phyloP scores from a whole-genome alignment of 139 green algal species.

The Chlamydomonas eustigma region DNA sequence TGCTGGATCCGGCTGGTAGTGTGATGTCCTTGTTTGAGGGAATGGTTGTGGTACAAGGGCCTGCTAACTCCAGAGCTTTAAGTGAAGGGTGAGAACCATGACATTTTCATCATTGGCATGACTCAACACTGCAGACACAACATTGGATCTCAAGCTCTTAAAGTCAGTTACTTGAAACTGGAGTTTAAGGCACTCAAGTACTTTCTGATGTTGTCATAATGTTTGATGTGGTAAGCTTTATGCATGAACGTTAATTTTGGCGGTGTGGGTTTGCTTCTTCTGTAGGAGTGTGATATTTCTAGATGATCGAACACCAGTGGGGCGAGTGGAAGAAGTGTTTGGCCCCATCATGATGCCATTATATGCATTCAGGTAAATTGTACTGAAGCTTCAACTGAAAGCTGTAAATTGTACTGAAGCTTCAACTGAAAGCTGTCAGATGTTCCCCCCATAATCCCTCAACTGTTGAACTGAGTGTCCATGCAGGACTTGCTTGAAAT shows the following conservation, averaged over 20 bases:
- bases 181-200: no score
- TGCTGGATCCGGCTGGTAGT: conserved; percentile 31
- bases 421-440: background rate
- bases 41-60: conserved; percentile 50
- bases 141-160: no score
- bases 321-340: conserved; percentile 55
- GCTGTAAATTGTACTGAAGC: background rate
- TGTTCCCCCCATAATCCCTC: no score
- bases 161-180: no score
- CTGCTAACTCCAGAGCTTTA: conserved; percentile 33
- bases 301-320: conserved; percentile 37
- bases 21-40: conserved; percentile 42
- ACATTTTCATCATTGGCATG: no score
- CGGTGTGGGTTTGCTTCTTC: no score
- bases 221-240: no score
- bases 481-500: background rate
- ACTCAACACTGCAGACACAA: no score
- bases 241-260: no score
- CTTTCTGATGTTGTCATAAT: no score
- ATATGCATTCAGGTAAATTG: conserved; percentile 41
- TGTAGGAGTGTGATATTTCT: conserved; percentile 32
- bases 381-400: background rate
- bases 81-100: conserved; percentile 29
- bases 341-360: conserved; percentile 39
- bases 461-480: no score